Evolutionary conservation across 2,329 filamentous ascomycete genomes (phyloP).

Genomic region (Penicillium sp.): DNA sequence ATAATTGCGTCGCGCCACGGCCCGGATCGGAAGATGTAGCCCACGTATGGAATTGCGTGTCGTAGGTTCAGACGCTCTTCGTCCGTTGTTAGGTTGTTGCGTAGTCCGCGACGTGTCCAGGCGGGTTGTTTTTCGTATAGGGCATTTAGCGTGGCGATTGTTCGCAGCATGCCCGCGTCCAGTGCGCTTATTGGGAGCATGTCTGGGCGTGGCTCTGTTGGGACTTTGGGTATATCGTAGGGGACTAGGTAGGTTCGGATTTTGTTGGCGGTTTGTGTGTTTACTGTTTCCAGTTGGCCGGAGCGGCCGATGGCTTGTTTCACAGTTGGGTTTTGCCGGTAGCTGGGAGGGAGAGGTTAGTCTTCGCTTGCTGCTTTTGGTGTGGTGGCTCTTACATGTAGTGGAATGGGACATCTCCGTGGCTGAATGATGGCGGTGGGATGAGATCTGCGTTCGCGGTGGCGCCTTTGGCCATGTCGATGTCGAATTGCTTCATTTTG

Average conservation of each 20-base stretch:
- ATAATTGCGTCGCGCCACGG: constrained; percentile 89
- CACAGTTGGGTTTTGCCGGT: constrained; percentile 80
- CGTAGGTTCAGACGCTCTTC: constrained; percentile 60
- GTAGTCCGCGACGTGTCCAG: constrained; percentile 78
- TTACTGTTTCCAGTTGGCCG: constrained; percentile 60
- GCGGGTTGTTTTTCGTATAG: constrained; percentile 74
- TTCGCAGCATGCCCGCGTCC: constrained; percentile 58
- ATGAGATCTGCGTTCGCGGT: constrained; percentile 66
- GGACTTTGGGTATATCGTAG: constrained; percentile 61
- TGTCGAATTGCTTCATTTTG: constrained; percentile 62
- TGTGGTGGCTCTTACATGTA: constrained; percentile 42
- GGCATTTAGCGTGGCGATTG: constrained; percentile 62
- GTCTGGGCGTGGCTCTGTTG: constrained; percentile 58
- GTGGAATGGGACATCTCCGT: constrained; percentile 69
- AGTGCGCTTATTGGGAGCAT: constrained; percentile 50
- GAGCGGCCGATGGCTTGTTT: constrained; percentile 57
- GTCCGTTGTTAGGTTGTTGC: constrained; percentile 63
- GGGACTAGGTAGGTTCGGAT: constrained; percentile 58
- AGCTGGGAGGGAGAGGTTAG: constrained; percentile 48
- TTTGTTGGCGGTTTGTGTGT: constrained; percentile 56
- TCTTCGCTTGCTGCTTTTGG: not conserved
- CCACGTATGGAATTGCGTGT: constrained; percentile 75
- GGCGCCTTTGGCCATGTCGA: constrained; percentile 61
- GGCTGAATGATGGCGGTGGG: constrained; percentile 75
- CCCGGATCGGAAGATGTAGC: constrained; percentile 88